Evolutionary conservation across 768 basidiomycete species (phyloP).

Genomic region (Lactarius sanguifluus): DNA sequence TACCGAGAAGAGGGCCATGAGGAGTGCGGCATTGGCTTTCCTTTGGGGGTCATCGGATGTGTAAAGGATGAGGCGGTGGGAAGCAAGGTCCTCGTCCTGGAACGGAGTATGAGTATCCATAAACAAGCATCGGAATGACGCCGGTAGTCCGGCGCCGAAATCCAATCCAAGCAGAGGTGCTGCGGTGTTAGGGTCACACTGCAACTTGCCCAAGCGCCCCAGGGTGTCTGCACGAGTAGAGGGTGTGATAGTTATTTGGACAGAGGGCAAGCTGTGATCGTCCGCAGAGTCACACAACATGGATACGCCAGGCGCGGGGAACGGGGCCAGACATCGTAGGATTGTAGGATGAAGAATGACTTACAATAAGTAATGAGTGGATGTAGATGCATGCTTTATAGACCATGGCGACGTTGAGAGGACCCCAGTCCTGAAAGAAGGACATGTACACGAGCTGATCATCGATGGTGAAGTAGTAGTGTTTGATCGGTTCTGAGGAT

Average conservation of each 20-base stretch:
- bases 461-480: conserved; percentile 92
- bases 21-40: conserved; percentile 93
- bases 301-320: not conserved
- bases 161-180: conserved; percentile 1
- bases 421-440: conserved; percentile 95
- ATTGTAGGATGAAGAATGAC: conserved; percentile 10
- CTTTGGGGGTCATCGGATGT: conserved; percentile 79
- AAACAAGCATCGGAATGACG: not conserved
- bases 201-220: not conserved
- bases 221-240: conserved; percentile 2
- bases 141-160: conserved; percentile 5
- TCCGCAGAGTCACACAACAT: not conserved
- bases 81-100: conserved; percentile 71
- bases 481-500: conserved; percentile 72
- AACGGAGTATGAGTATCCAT: conserved; percentile 23
- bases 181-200: conserved; percentile 1
- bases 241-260: not conserved
- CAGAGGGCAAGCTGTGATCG: not conserved
- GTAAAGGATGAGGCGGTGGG: conserved; percentile 83
- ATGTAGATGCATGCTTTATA: conserved; percentile 91
- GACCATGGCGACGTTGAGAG: conserved; percentile 88
- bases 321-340: not conserved
- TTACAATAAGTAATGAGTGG: conserved; percentile 64
- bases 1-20: conserved; percentile 92
- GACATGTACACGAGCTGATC: conserved; percentile 89